These are phyloP conservation scores for Orbilia brochopaga DNA, from an alignment of 2,329 filamentous ascomycete species.

Conservation along the genomic window DNA sequence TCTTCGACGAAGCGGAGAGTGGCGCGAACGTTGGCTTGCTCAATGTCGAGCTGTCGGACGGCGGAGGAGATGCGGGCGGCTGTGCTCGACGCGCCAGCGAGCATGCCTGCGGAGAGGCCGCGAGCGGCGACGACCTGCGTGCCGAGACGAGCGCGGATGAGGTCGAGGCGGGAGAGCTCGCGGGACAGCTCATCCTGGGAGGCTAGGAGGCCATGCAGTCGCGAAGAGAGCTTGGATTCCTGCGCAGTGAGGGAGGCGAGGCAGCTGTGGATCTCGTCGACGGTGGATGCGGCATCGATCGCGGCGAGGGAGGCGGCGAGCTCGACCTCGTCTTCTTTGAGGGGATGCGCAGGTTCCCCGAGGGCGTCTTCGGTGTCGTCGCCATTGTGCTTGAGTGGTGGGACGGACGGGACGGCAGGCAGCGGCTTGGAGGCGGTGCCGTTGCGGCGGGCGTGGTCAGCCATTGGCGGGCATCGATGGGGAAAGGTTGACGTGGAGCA, in stretches of 20 bases:
- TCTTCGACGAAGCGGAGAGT: conserved; percentile 93
- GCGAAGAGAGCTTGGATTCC: conserved; percentile 75
- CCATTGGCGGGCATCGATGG: conserved; percentile 44
- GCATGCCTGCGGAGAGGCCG: conserved; percentile 86
- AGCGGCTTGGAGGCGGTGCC: conserved; percentile 21
- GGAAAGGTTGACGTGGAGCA: neutral
- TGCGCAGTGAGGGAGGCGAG: conserved; percentile 76
- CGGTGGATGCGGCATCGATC: conserved; percentile 60
- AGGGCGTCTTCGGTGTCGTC: conserved; percentile 3
- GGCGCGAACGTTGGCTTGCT: conserved; percentile 88
- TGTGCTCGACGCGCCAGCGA: conserved; percentile 82
- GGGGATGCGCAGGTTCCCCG: neutral
- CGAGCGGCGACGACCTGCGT: conserved; percentile 84
- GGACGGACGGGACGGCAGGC: neutral
- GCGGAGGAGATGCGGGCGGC: conserved; percentile 83
- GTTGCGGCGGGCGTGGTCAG: conserved; percentile 42
- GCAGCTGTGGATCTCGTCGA: conserved; percentile 78
- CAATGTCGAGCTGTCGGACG: conserved; percentile 84
- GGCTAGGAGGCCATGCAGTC: conserved; percentile 76
- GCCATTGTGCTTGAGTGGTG: neutral
- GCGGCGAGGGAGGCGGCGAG: conserved; percentile 28
- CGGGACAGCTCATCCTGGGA: conserved; percentile 86
- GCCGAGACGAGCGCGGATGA: conserved; percentile 84
- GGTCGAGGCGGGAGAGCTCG: conserved; percentile 83
- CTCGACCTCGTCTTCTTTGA: conserved; percentile 27